Percentiles rank a stretch among this genome's conserved stretches.
phyloP scores from a whole-genome alignment of 2,329 filamentous ascomycete species.

The Volutella citrinella region DNA sequence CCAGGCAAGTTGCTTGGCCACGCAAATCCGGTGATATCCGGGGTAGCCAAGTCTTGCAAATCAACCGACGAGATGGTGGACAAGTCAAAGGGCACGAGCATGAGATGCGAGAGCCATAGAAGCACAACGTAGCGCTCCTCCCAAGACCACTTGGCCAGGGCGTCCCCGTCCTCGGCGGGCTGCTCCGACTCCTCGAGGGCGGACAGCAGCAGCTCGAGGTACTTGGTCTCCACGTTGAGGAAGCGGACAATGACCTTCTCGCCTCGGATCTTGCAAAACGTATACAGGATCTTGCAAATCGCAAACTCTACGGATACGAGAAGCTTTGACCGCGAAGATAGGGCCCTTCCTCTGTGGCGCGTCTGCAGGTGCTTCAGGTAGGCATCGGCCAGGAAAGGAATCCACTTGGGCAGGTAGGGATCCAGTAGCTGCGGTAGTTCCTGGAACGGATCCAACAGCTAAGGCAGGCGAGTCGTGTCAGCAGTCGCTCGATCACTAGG shows the following conservation, averaged over 20 bases:
- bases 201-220: conserved; percentile 75
- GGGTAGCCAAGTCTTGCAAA: conserved; percentile 43
- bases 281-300: conserved; percentile 78
- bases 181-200: conserved; percentile 64
- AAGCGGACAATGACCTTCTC: conserved; percentile 91
- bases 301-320: conserved; percentile 62
- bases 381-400: conserved; percentile 71
- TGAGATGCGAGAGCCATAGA: conserved; percentile 80
- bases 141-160: conserved; percentile 59
- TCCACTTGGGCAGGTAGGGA: conserved; percentile 70
- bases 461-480: neutral
- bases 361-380: conserved; percentile 66
- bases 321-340: conserved; percentile 34
- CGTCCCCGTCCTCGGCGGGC: conserved; percentile 14
- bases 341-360: conserved; percentile 38
- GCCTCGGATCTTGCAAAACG: conserved; percentile 90
- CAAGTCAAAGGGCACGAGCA: conserved; percentile 87
- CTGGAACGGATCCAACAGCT: conserved; percentile 82
- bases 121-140: conserved; percentile 85
- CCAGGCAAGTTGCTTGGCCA: conserved; percentile 63
- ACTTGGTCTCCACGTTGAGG: conserved; percentile 82
- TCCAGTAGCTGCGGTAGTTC: conserved; percentile 93
- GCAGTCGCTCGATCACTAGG: no score
- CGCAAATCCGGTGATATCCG: conserved; percentile 44
- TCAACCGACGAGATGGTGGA: conserved; percentile 72